These are phyloP conservation scores for Gossypium sturtianum DNA, from an alignment of 345 rosid genomes.

Conservation along the genomic window DNA sequence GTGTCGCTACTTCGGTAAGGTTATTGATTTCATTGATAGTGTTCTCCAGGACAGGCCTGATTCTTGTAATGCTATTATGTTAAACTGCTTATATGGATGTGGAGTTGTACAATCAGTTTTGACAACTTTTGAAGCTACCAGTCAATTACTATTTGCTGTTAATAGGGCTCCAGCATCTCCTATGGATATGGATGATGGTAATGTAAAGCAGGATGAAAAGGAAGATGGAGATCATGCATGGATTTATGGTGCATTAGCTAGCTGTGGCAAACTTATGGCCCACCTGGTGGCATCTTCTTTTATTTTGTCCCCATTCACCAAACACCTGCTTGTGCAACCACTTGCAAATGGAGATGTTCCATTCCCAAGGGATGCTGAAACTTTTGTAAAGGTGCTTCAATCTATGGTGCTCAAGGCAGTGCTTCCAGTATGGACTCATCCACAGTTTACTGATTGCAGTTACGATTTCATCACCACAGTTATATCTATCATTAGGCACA, in stretches of 20 bases:
- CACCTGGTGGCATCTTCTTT: slow-evolving; percentile 87
- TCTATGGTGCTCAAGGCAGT: slow-evolving; percentile 87
- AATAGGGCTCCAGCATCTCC: slow-evolving; percentile 71
- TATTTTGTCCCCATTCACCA: slow-evolving; percentile 80
- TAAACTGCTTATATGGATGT: slow-evolving; percentile 75
- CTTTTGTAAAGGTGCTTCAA: slow-evolving; percentile 85
- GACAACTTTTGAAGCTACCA: slow-evolving; percentile 93
- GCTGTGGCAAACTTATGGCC: slow-evolving; percentile 90
- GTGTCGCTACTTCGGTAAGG: slow-evolving; percentile 92
- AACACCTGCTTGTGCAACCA: slow-evolving; percentile 77
- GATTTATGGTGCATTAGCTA: slow-evolving; percentile 89
- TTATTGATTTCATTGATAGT: slow-evolving; percentile 80
- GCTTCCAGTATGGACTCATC: slow-evolving; percentile 92
- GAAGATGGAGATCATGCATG: slow-evolving; percentile 67
- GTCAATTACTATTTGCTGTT: slow-evolving; percentile 66
- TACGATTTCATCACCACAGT: slow-evolving; percentile 65
- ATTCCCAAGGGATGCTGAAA: slow-evolving; percentile 83
- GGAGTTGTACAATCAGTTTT: slow-evolving; percentile 78
- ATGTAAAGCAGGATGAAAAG: slow-evolving; percentile 56
- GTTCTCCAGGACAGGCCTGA: slow-evolving; percentile 84
- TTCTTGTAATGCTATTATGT: slow-evolving; percentile 77
- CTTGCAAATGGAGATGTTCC: slow-evolving; percentile 51
- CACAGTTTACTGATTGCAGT: slow-evolving; percentile 76
- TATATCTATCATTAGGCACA: slow-evolving; percentile 78
- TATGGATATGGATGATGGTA: slow-evolving; percentile 86